These are phyloP conservation scores for Geotrichum bryndzae DNA, from an alignment of 1,139 yeast genomes.

Conservation along the genomic window DNA sequence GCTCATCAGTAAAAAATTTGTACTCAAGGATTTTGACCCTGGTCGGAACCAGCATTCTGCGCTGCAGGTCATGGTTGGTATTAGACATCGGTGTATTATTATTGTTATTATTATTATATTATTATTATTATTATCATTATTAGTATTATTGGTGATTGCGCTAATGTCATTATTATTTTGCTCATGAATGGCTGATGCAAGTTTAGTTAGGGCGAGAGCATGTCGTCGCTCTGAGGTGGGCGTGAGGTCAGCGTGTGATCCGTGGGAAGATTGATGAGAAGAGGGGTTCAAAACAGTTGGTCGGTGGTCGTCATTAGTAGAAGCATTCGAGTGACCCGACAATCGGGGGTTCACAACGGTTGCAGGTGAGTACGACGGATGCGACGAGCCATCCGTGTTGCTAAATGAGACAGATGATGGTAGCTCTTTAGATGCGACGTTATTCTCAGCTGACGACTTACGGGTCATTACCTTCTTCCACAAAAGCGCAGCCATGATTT, in stretches of 20 bases:
- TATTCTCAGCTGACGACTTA: background rate
- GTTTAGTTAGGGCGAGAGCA: background rate
- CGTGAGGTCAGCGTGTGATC: background rate
- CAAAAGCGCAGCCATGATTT: background rate
- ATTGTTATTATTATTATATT: background rate
- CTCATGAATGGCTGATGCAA: background rate
- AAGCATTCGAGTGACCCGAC: background rate
- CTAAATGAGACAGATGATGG: background rate
- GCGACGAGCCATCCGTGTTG: background rate
- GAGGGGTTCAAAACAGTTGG: background rate
- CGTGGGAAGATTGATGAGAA: background rate
- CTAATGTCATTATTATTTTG: background rate
- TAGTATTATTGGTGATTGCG: too few relatives aligned
- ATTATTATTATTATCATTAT: background rate
- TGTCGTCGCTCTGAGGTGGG: background rate
- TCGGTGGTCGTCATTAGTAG: background rate
- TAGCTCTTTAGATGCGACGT: background rate
- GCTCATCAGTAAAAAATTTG: slow-evolving; percentile 70
- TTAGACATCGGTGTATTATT: background rate
- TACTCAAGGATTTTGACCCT: slow-evolving; percentile 12
- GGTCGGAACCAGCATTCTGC: slow-evolving; percentile 14
- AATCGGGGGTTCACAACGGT: background rate
- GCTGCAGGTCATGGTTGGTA: background rate
- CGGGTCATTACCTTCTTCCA: background rate
- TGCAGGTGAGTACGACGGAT: slow-evolving; percentile 1